Base-by-base conservation (phyloP, 2,329 filamentous ascomycete species). In the Pseudogymnoascus sp. region DNA sequence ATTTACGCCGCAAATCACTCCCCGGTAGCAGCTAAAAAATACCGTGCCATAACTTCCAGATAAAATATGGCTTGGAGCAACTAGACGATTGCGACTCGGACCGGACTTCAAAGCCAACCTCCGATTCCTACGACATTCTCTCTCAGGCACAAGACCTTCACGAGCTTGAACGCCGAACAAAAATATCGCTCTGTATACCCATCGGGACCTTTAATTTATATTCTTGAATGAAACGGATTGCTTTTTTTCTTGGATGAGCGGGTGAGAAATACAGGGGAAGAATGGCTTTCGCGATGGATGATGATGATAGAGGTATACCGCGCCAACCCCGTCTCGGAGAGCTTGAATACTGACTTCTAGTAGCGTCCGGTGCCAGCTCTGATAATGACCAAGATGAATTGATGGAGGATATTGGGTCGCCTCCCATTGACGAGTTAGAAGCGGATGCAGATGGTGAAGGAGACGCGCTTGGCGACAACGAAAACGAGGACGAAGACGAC, bases 311-410 rank as follows among this genome's bases (percentile, higher is more conserved):
- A 41, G 70, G 70, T 69, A 66, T 29, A 65, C 50, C 29, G 26
- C 31, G 13, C 26, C 47, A 15, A 11, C 15, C 11, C 13, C 21
- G 37, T 6, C 8, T 13, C 5, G 2, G 15, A 47, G 39, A 35
- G 39, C 13, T 26, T 58, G 11, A 58, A 33, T 15, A 17, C 60
- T 67, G 60, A 65, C 50, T 50, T 57, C 54, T 60, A n/a, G 29
- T 54, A 71, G 69, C 66, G 13, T 76, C 74, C 24, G 78, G 77
- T 65, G 75, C 70, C 35, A 77, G 76, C 67, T 79, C 77, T 21
- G 78, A 79, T 33, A 78, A 79, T 66, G 81, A 84, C 61, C 78
- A 77, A 62, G 82, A 85, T 66, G 82, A 85, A 68, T 75, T 81
- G 36, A 84, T 84, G 80, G 81, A 84, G 60, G 74, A 76, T 67